phyloP scores from a whole-genome alignment of 2,329 filamentous ascomycete species.

The Aureobasidium mangrovei region DNA sequence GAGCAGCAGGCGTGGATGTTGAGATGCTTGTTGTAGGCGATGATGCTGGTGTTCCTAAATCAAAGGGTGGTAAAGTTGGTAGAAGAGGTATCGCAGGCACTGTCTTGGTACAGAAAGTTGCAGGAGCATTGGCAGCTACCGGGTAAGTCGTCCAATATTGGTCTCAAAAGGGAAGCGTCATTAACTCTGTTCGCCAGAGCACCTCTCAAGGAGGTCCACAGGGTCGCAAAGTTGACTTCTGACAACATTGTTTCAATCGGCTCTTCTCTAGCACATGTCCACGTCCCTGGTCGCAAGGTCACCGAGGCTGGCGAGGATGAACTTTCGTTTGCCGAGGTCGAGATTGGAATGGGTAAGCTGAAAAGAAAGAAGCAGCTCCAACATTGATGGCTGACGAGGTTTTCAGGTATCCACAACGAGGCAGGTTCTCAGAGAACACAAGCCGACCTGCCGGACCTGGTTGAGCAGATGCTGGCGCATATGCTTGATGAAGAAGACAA shows the following conservation, averaged over 20 bases:
- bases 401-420: conserved; percentile 52
- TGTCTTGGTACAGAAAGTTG: conserved; percentile 83
- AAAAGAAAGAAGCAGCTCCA: neutral
- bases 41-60: conserved; percentile 79
- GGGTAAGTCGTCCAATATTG: conserved; percentile 39
- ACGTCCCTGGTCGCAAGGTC: conserved; percentile 68
- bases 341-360: conserved; percentile 56
- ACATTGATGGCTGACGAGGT: neutral
- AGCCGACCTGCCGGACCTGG: conserved; percentile 34
- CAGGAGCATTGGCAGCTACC: conserved; percentile 69
- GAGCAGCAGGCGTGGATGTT: conserved; percentile 64
- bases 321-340: conserved; percentile 51
- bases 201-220: conserved; percentile 59
- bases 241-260: conserved; percentile 78
- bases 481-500: conserved; percentile 54
- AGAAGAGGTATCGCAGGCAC: conserved; percentile 85
- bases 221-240: conserved; percentile 61
- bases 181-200: conserved; percentile 24
- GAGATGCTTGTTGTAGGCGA: conserved; percentile 91
- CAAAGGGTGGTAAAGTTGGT: conserved; percentile 82
- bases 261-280: conserved; percentile 80
- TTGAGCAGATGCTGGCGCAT: conserved; percentile 56
- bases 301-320: conserved; percentile 48
- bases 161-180: no score
- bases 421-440: conserved; percentile 33